Evolutionary conservation across 139 green algal genomes (phyloP), one percentile per base, ranked within the genome.

Genomic region (Tetratostichococcus sp.): DNA sequence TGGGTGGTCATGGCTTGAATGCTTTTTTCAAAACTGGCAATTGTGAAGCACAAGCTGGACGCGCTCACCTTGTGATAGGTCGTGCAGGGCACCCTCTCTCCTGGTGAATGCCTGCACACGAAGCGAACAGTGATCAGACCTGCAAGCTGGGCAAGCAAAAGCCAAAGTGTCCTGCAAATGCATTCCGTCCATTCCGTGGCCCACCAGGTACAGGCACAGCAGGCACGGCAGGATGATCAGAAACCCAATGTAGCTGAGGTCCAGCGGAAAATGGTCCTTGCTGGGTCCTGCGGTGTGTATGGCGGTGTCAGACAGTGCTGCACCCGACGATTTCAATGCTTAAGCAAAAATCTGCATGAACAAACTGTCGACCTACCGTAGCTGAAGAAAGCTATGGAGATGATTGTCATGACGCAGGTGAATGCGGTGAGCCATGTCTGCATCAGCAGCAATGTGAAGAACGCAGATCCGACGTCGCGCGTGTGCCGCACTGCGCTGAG

Each of bases 321-420:
- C 39, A 50, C 39, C 11, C 39, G n/a, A n/a, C n/a, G n/a, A n/a
- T n/a, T n/a, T n/a, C n/a, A n/a, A n/a, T n/a, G n/a, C n/a, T n/a
- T n/a, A n/a, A n/a, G n/a, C n/a, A n/a, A n/a, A n/a, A n/a, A n/a
- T n/a, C n/a, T n/a, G n/a, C n/a, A n/a, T n/a, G n/a, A n/a, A n/a
- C n/a, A n/a, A n/a, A n/a, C n/a, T n/a, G n/a, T n/a, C n/a, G n/a
- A 77, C 72, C 70, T 35, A 67, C 76, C 75, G 58, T 76, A 89
- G 17, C 72, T 73, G 43, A 85, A 89, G 80, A 89, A 89, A 1
- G 69, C 16, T 22, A 80, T 75, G 1, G 57, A 62, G 8, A 74
- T 30, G 8, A 82, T 79, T 4, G 77, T 82, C 50, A 82, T 71
- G 26, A 78, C 17, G 25, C 65, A 2, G 0, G 65, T 62, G 33